These are phyloP conservation scores for Cercospora sesami DNA, from an alignment of 2,329 filamentous ascomycete genomes.

Conservation along the genomic window DNA sequence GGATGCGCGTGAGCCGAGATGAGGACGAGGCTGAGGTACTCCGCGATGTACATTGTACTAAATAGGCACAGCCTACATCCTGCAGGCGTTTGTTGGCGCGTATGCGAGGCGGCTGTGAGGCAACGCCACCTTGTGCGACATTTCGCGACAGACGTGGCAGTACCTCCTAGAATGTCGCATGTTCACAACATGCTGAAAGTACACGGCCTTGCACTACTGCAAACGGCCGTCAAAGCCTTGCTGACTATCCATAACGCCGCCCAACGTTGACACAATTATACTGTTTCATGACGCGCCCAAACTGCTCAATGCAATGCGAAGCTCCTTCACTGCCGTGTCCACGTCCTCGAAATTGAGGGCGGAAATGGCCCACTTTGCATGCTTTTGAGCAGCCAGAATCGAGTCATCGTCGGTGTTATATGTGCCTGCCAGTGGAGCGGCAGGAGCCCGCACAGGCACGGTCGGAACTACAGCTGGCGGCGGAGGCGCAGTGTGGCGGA, in stretches of 20 bases:
- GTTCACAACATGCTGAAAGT: no score
- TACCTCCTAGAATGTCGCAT: no score
- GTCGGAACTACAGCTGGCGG: slow-evolving; percentile 26
- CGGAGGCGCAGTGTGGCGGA: slow-evolving; percentile 18
- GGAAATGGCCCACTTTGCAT: slow-evolving; percentile 95
- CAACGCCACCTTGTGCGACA: no score
- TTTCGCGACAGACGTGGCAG: no score
- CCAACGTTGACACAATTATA: background rate
- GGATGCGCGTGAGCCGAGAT: no score
- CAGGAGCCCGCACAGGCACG: background rate
- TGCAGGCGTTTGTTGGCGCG: no score
- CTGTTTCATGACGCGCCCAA: slow-evolving; percentile 57
- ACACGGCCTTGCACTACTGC: no score
- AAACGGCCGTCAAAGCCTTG: no score
- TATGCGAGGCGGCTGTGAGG: no score
- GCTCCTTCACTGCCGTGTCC: slow-evolving; percentile 80
- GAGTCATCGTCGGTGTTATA: slow-evolving; percentile 66
- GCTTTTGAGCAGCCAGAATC: slow-evolving; percentile 82
- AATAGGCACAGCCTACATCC: no score
- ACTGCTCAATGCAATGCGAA: slow-evolving; percentile 70
- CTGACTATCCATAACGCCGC: background rate
- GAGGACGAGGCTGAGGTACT: no score
- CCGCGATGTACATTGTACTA: no score
- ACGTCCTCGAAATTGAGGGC: slow-evolving; percentile 97
- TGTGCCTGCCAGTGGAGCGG: slow-evolving; percentile 38